phyloP scores from a whole-genome alignment of 2,329 filamentous ascomycete species.

The Neurospora sp. region DNA sequence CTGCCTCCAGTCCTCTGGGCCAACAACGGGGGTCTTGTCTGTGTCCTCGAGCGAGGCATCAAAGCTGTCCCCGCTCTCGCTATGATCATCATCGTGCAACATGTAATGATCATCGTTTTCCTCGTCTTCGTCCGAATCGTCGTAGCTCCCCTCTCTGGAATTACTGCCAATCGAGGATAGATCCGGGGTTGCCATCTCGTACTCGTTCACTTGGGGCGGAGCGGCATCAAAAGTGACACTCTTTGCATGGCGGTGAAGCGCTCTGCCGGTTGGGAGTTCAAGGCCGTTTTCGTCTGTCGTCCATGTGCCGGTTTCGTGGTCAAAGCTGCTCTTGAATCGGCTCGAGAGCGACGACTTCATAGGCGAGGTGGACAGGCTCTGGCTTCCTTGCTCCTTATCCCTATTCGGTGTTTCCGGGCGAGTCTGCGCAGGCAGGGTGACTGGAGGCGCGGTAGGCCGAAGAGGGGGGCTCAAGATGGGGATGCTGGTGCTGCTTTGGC shows the following conservation, averaged over 20 bases:
- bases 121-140: slow-evolving; percentile 71
- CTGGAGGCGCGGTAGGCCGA: slow-evolving; percentile 26
- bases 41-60: slow-evolving; percentile 92
- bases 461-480: slow-evolving; percentile 48
- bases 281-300: slow-evolving; percentile 53
- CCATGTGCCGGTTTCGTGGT: slow-evolving; percentile 59
- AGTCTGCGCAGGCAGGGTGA: slow-evolving; percentile 24
- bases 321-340: slow-evolving; percentile 57
- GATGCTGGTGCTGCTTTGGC: slow-evolving; percentile 51
- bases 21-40: slow-evolving; percentile 94
- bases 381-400: slow-evolving; percentile 34
- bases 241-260: slow-evolving; percentile 77
- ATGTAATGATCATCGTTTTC: slow-evolving; percentile 52
- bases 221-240: slow-evolving; percentile 95
- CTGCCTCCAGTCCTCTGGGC: slow-evolving; percentile 92
- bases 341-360: slow-evolving; percentile 79
- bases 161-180: slow-evolving; percentile 84
- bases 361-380: slow-evolving; percentile 46
- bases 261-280: slow-evolving; percentile 53
- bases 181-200: slow-evolving; percentile 95
- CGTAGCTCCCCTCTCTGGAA: slow-evolving; percentile 87
- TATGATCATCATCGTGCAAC: slow-evolving; percentile 47
- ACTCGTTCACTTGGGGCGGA: slow-evolving; percentile 91
- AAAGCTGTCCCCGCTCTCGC: slow-evolving; percentile 80
- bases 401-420: slow-evolving; percentile 48